Base-by-base conservation (phyloP, 495 filamentous ascomycete genomes). In the Aspergillus diversus region DNA sequence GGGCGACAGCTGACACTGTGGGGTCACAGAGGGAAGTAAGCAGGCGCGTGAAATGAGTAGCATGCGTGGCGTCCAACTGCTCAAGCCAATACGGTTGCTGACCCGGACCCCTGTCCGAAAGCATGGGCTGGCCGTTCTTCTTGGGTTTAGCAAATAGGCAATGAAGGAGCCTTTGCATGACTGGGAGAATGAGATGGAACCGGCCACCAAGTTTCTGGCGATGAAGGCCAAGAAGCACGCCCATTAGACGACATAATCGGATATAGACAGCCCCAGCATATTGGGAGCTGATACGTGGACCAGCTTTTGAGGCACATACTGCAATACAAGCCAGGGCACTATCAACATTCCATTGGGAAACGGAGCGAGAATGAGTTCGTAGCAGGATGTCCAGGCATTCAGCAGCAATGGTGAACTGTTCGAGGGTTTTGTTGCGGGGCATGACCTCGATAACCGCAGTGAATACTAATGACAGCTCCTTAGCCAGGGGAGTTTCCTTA, bases 1-100 rank as follows among this genome's bases (percentile, higher is more conserved):
- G 78, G 5, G 87, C 77, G 1, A 92, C 88, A 5, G 89, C 89
- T 0, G 88, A 92, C 15, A 85, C 84, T 13, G 87, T 90, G 13
- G 93, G 93, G 57, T 93, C 89, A 72, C 90, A 92, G 57, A 96
- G 83, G 4, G 90, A 81, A 6, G 87, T 90, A 34, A 97, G 77
- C 32, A 96, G 82, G 5, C 91, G 86, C 7, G 90, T 80, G 72
- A 87, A 92, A 33, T 81, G 78, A 46, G 81, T 75, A 5, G 89
- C 89, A 59, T 92, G 83, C 1, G 73, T 71, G 35, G 83, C 76
- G 11, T 75, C 57, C 62, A 79, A 59, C 58, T 65, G 80, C 64
- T 66, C 77, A 63, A 83, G 75, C 82, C 80, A 87, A 57, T 75
- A 75, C 11, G 78, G 80, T 16, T 75, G 74, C 8, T 72, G 50